These are phyloP conservation scores for Trichophyton verrucosum DNA, from an alignment of 2,329 filamentous ascomycete genomes.

Conservation along the genomic window DNA sequence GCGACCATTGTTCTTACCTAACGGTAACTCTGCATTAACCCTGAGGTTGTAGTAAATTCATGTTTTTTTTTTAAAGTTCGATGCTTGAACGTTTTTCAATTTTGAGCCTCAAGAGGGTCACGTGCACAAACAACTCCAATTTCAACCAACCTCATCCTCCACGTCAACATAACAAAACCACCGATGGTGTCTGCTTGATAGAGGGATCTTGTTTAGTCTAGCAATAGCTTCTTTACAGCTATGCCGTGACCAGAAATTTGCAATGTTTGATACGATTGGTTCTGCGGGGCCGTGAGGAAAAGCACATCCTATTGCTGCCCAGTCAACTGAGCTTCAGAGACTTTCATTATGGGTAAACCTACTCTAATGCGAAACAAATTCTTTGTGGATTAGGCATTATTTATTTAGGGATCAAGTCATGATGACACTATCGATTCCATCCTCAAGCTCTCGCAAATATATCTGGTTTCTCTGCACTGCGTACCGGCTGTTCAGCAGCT, in stretches of 20 bases:
- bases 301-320: not conserved
- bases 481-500: not conserved
- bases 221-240: too few relatives aligned
- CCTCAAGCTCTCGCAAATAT: not conserved
- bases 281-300: too few relatives aligned
- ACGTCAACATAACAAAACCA: not conserved
- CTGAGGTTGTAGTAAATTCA: too few relatives aligned
- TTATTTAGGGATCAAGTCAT: not conserved
- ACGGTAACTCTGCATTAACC: too few relatives aligned
- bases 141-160: not conserved
- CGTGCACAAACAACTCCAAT: not conserved
- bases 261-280: not conserved
- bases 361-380: not conserved
- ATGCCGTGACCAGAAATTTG: not conserved
- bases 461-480: not conserved
- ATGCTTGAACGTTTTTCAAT: too few relatives aligned
- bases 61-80: too few relatives aligned
- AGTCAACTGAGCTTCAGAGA: too few relatives aligned
- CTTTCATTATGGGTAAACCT: not conserved
- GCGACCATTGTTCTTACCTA: too few relatives aligned
- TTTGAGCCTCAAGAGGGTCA: not conserved
- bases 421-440: not conserved
- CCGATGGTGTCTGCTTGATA: too few relatives aligned
- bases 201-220: too few relatives aligned
- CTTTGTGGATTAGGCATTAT: not conserved